Evolutionary conservation across 352 stramenopile species (phyloP).

Genomic region (Aphanomyces invadans): DNA sequence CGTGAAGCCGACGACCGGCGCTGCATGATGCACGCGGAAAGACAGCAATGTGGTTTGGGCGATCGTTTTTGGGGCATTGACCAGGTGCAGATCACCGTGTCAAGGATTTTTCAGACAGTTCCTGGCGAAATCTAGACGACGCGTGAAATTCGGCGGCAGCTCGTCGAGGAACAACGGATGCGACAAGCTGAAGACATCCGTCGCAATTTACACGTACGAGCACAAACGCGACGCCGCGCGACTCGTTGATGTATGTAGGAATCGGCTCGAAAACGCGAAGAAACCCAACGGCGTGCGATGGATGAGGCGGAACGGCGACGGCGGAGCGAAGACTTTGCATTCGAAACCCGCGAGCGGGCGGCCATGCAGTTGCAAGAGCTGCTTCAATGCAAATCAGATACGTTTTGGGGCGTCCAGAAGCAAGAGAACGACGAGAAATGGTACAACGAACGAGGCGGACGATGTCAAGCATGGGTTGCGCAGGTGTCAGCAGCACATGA

Average conservation of each 20-base stretch:
- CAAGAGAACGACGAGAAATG: slow-evolving; percentile 23
- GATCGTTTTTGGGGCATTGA: slow-evolving; percentile 24
- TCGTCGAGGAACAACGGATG: slow-evolving; percentile 8
- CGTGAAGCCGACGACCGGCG: slow-evolving; percentile 19
- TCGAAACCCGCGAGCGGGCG: slow-evolving; percentile 12
- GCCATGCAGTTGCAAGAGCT: slow-evolving; percentile 23
- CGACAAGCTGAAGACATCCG: slow-evolving; percentile 16
- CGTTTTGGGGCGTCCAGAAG: slow-evolving; percentile 25
- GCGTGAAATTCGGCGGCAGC: slow-evolving; percentile 12
- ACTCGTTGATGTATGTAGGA: not conserved
- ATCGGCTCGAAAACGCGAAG: not conserved
- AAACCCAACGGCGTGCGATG: slow-evolving; percentile 10
- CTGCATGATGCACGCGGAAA: not conserved
- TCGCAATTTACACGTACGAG: slow-evolving; percentile 10
- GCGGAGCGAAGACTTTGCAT: slow-evolving; percentile 13
- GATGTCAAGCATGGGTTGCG: no score
- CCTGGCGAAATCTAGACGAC: no score
- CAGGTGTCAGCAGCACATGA: slow-evolving; percentile 20
- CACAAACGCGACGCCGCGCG: not conserved
- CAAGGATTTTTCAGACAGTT: no score
- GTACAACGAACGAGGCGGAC: not conserved
- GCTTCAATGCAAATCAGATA: slow-evolving; percentile 22
- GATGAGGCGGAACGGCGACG: slow-evolving; percentile 18
- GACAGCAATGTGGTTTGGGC: not conserved
- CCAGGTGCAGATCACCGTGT: no score